These are phyloP conservation scores for Clonostachys byssicola DNA, from an alignment of 2,329 filamentous ascomycete species.

Conservation along the genomic window DNA sequence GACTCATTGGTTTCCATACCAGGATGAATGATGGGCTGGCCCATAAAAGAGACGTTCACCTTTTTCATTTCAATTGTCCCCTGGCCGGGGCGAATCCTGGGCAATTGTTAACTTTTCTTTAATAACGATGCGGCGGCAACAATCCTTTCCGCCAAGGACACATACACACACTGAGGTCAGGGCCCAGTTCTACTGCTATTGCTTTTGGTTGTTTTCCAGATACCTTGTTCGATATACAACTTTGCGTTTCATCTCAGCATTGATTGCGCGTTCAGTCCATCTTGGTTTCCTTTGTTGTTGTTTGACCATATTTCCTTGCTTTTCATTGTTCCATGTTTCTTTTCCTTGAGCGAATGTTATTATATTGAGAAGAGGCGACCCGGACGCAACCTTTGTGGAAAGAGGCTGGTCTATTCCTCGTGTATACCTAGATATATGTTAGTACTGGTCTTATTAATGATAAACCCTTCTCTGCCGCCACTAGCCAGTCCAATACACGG, in stretches of 20 bases:
- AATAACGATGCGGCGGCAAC: conserved; percentile 20
- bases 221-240: conserved; percentile 50
- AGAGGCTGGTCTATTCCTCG: conserved; percentile 20
- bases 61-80: conserved; percentile 19
- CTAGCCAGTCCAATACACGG: no score
- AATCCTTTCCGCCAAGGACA: conserved; percentile 20
- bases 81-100: neutral
- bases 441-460: conserved; percentile 9
- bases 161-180: no score
- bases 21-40: conserved; percentile 40
- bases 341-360: neutral
- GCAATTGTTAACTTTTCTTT: conserved; percentile 24
- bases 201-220: conserved; percentile 2
- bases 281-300: neutral
- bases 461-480: no score
- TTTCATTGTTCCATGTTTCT: neutral
- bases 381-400: conserved; percentile 6
- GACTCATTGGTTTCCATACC: conserved; percentile 24
- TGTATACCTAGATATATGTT: conserved; percentile 23
- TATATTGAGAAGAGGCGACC: neutral
- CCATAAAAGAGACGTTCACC: conserved; percentile 38
- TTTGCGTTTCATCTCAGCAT: conserved; percentile 11
- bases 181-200: no score
- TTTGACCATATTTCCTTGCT: conserved; percentile 2
- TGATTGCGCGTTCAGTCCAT: neutral